A percentile compares a stretch with the other conserved stretches of the same genome.
Conservation (phyloP, 352 stramenopile genomes). For the Globisporangium megalacanthum region DNA sequence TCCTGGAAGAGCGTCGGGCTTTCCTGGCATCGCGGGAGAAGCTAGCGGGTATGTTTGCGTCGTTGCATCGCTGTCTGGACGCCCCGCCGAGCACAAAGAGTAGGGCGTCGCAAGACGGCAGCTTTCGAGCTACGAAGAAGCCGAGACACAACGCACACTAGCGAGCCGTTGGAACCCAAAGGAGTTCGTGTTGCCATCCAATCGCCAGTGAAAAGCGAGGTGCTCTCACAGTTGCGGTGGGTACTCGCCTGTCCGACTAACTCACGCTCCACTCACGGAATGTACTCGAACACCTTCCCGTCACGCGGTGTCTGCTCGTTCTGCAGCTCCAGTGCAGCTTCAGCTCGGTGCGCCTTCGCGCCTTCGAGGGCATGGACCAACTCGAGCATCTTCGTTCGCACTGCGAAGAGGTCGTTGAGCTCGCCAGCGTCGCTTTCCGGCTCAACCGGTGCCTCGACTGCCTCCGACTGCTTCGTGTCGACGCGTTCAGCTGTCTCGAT, state of each 20-base stretch:
- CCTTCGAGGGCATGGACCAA: neutral
- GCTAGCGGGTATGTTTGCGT: neutral
- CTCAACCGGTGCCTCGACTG: neutral
- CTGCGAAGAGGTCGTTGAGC: conserved; percentile 3
- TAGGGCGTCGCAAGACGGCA: neutral
- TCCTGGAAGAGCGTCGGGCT: conserved; percentile 1
- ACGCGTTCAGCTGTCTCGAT: neutral
- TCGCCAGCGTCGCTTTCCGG: neutral
- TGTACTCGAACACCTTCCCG: conserved; percentile 13
- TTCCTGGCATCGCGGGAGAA: conserved; percentile 8
- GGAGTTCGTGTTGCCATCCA: neutral
- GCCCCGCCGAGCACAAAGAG: neutral
- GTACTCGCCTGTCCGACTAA: neutral
- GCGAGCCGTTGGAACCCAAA: neutral
- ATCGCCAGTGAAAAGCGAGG: neutral
- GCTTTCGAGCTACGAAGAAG: neutral
- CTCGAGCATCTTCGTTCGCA: conserved; percentile 5
- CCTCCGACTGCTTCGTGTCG: neutral
- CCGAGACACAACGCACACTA: neutral
- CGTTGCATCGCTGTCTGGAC: conserved; percentile 4
- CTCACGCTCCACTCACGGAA: conserved; percentile 2
- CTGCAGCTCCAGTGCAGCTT: neutral
- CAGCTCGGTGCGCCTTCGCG: neutral
- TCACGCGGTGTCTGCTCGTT: neutral
- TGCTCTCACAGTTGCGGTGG: too few relatives aligned